Conservation (phyloP, 257 asterid species). For the Solanum bulbocastanum region DNA sequence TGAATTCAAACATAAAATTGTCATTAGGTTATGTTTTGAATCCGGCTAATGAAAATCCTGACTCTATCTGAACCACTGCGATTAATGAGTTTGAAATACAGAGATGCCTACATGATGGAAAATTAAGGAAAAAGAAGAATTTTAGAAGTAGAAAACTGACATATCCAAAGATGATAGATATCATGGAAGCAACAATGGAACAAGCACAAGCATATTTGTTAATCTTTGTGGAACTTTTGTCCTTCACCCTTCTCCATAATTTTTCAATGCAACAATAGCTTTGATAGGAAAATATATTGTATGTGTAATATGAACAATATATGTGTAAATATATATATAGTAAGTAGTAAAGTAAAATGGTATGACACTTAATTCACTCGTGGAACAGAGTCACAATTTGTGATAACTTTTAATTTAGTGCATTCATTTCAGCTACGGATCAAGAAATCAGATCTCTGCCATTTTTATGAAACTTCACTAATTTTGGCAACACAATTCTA, state of each 20-base stretch:
- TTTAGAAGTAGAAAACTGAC: slow-evolving; percentile 8
- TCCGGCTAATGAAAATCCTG: not conserved
- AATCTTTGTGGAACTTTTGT: slow-evolving; percentile 10
- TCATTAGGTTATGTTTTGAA: not conserved
- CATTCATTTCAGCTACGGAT: too few relatives aligned
- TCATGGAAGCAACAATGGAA: slow-evolving; percentile 59
- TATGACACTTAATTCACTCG: too few relatives aligned
- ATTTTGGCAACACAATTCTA: too few relatives aligned
- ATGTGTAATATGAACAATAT: too few relatives aligned
- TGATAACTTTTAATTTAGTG: too few relatives aligned
- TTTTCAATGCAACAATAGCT: not conserved
- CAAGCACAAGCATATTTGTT: slow-evolving; percentile 53
- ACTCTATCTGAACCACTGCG: not conserved
- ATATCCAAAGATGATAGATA: slow-evolving; percentile 67
- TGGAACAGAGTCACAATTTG: too few relatives aligned
- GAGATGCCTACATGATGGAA: not conserved
- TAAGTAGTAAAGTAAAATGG: too few relatives aligned
- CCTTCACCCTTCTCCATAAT: slow-evolving; percentile 14
- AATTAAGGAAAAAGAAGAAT: not conserved
- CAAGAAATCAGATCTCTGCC: too few relatives aligned
- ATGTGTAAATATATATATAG: not conserved
- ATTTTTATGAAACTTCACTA: too few relatives aligned
- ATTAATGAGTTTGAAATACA: not conserved
- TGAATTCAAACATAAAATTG: slow-evolving; percentile 4
- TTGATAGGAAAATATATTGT: not conserved